Evolutionary conservation across 73 alveolate genomes (phyloP).

Genomic region (Paramecium sexaurelia): DNA sequence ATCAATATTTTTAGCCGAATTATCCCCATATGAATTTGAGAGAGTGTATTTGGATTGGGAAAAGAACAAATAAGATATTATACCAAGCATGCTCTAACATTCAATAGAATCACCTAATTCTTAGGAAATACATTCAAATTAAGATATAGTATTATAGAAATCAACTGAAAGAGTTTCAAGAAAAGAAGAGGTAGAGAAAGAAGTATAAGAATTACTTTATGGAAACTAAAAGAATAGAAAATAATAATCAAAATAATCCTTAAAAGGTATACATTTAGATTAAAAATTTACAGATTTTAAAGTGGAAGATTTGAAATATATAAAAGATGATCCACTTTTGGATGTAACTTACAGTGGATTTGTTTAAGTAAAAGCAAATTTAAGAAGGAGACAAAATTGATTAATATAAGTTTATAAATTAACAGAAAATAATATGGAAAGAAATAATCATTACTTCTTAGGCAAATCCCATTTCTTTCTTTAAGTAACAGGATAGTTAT

Average conservation of each 20-base stretch:
- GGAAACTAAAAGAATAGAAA: neutral
- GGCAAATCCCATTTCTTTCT: constrained; percentile 52
- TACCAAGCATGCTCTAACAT: constrained; percentile 1
- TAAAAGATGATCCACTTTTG: constrained; percentile 46
- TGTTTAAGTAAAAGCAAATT: neutral
- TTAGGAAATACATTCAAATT: neutral
- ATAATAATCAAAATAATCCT: neutral
- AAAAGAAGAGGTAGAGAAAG: constrained; percentile 36
- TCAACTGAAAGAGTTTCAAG: neutral
- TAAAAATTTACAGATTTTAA: constrained; percentile 11
- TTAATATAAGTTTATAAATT: neutral
- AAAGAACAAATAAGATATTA: constrained; percentile 20
- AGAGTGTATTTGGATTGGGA: constrained; percentile 48
- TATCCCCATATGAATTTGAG: constrained; percentile 46
- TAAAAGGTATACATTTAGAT: neutral
- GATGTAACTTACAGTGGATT: neutral
- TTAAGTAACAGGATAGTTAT: neutral
- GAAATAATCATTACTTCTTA: neutral
- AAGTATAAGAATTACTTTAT: neutral
- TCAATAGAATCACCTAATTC: neutral
- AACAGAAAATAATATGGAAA: neutral
- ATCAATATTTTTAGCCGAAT: neutral
- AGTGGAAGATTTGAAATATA: constrained; percentile 49
- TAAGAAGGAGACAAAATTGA: constrained; percentile 42
- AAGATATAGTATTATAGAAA: neutral